Evolutionary conservation across 495 filamentous ascomycete genomes (phyloP), one percentile per base, ranked within the genome.

Genomic region (Penicillium riverlandense): DNA sequence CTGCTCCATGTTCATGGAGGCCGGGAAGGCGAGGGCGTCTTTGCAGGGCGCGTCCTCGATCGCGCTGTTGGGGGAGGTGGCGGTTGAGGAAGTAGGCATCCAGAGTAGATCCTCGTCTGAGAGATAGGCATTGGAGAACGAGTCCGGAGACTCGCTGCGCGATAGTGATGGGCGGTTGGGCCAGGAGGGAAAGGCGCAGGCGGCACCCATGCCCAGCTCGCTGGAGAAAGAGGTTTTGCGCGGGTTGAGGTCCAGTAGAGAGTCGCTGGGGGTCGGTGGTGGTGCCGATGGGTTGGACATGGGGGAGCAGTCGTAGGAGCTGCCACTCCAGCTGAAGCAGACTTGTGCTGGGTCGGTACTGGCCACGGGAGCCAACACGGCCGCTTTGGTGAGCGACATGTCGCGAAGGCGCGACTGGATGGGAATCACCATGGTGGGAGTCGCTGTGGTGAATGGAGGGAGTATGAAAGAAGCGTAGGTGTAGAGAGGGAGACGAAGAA

Each of bases 161-260:
- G 66, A 52, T 6, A 78, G 62, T 2, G 71, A 72, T 0, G 65
- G 58, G 14, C 74, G 50, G 50, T 74, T 71, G 22, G 74, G 74
- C 74, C 74, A 78, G 16, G 71, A 75, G 15, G 74, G 74, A 43
- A 69, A 78, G 8, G 74, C 74, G 50, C 73, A 78, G 14, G 72
- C 63, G 16, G 67, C 66, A 46, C 60, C 69, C 59, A 66, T 59
- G 1, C 58, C 65, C 44, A 63, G 62, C 32, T 61, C 54, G 35
- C 52, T 68, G 29, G 67, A 69, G 57, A 72, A 73, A 14, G 67
- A 71, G 11, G 65, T 67, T 44, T 73, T 73, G 61, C 67, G 67
- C 11, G 69, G 69, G 27, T 57, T 58, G 54, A 73, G 70, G 41
- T 73, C 69, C 40, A 64, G 58, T 10, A 72, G 54, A 32, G 59